Percentiles rank a stretch among this genome's conserved stretches.
Evolutionary conservation across 768 basidiomycete genomes (phyloP).

Genomic region (Trametopsis cervina): DNA sequence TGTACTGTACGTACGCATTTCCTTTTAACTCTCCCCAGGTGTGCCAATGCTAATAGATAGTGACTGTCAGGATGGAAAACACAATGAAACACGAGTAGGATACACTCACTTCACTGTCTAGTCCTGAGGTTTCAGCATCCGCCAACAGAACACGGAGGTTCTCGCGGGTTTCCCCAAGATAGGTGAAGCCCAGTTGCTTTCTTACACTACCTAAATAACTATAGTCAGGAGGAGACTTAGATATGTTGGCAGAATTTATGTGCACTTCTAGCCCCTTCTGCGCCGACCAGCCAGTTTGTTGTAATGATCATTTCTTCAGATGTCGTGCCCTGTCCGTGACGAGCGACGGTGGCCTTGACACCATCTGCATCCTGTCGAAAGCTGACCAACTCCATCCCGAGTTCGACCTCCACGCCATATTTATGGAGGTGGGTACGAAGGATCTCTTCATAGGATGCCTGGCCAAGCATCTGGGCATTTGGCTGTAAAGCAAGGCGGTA

Average conservation of each 20-base stretch:
- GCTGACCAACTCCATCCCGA: not conserved
- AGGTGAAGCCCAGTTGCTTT: constrained; percentile 4
- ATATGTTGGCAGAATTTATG: too few relatives aligned
- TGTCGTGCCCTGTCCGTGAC: not conserved
- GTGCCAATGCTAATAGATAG: too few relatives aligned
- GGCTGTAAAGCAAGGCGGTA: not conserved
- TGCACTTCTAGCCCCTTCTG: constrained; percentile 4
- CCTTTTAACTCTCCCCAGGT: not conserved
- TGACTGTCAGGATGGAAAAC: too few relatives aligned
- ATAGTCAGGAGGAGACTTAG: too few relatives aligned
- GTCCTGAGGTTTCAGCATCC: constrained; percentile 4
- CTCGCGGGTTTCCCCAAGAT: constrained; percentile 4
- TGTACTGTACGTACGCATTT: not conserved
- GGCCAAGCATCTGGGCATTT: not conserved
- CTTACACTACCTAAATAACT: constrained; percentile 1
- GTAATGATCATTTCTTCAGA: not conserved
- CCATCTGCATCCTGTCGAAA: constrained; percentile 1
- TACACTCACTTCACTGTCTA: constrained; percentile 1
- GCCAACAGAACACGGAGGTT: not conserved
- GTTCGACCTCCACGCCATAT: constrained; percentile 8
- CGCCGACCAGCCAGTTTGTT: not conserved
- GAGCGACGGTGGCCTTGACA: constrained; percentile 1
- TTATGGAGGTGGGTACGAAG: not conserved
- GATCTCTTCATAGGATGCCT: not conserved
- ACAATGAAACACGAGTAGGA: too few relatives aligned